Conservation (phyloP, 345 rosid species). For the Eucalyptus grandis region DNA sequence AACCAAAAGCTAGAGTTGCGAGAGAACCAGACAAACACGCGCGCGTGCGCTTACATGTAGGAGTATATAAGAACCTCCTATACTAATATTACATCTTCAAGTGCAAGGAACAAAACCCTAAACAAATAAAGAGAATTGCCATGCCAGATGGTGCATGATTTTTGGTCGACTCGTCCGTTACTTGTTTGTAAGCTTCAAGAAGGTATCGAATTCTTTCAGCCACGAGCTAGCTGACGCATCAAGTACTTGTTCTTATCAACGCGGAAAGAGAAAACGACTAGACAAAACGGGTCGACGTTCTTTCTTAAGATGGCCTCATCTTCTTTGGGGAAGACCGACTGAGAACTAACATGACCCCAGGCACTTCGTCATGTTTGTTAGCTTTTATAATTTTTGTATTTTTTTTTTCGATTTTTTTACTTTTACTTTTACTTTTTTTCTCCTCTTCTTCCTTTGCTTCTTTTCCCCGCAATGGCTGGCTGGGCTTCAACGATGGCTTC, state of each 20-base stretch:
- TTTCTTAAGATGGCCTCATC: background rate
- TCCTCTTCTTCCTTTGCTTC: no score
- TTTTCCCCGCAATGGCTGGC: no score
- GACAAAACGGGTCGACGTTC: background rate
- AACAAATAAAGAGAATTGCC: background rate
- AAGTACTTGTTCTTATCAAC: background rate
- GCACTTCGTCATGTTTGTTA: background rate
- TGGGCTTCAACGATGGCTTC: no score
- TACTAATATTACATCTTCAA: background rate
- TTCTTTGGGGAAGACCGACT: background rate
- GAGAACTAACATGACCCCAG: background rate
- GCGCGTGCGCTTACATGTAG: no score
- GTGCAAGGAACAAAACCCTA: background rate
- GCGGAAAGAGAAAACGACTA: background rate
- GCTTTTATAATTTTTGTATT: no score
- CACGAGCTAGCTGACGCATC: background rate
- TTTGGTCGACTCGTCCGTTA: background rate
- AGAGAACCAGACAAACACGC: background rate
- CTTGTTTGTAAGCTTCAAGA: background rate
- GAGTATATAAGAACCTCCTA: background rate
- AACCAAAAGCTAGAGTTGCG: background rate
- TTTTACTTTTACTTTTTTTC: no score
- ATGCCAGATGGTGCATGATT: background rate
- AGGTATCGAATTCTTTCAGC: background rate
- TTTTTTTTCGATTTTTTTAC: no score